Base-by-base conservation (phyloP, 352 stramenopile species). In the Salisapilia sapeloensis region DNA sequence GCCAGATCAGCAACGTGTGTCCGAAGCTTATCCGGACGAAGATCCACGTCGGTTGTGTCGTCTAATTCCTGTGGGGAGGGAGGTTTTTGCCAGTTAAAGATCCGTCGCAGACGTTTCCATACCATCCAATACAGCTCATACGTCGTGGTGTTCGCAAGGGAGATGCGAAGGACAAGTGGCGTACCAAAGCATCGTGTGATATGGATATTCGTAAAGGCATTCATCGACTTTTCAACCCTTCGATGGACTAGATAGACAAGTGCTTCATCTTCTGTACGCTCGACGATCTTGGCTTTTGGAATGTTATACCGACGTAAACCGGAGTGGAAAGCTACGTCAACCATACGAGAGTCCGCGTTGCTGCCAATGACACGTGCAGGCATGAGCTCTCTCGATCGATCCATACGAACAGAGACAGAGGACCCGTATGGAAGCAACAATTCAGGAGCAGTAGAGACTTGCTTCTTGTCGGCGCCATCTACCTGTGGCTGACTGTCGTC, bases 181-280 rank as follows among this genome's bases (percentile, higher is more conserved):
- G 70, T 65, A 4, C 75, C 75, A 61, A 91, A 91, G 6, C 87
- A 38, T 12, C 71, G 57, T 4, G 72, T 80, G 19, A 86, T 54
- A 30, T 86, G 63, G 12, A 70, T 62, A 24, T 86, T 79, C 17
- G 71, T 79, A 39, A 91, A 91, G 26, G 54, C 74, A 38, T 79
- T 69, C 15, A 59, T 77, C 10, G 71, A 81, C 20, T 69, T 59
- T 42, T 90, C 75, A 14, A 90, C 61, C n/a, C 75, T 60, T 1
- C 75, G 75, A 40, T 90, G 75, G 12, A 90, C 75, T n/a, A 90
- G 48, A 28, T 81, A 85, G 8, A 90, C 43, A 24, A 69, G 79
- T 0, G 67, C 67, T 31, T 79, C 57, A 23, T 53, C 50, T 19
- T 59, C 51, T 11, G 44, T 55, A 23, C 65, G 50, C 21, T 60